Evolutionary conservation across 1,139 yeast genomes (phyloP).

Genomic region (Pichia sp.): DNA sequence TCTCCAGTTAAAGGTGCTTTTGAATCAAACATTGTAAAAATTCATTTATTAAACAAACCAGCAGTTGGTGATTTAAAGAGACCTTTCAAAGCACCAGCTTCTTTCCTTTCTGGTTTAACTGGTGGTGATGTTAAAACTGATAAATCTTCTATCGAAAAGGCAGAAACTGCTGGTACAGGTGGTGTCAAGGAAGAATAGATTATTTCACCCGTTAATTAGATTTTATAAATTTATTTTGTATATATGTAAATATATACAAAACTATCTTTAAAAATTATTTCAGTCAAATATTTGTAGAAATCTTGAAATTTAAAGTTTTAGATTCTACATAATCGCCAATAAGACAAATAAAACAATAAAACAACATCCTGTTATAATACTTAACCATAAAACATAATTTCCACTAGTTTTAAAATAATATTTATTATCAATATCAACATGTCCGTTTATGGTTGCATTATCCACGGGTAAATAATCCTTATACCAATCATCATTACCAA

Average conservation of each 20-base stretch:
- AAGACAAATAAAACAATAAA: slow-evolving; percentile 41
- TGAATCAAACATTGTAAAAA: slow-evolving; percentile 87
- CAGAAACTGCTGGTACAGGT: slow-evolving; percentile 82
- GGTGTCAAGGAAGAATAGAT: slow-evolving; percentile 82
- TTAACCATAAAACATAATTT: slow-evolving; percentile 40
- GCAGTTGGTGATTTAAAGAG: slow-evolving; percentile 92
- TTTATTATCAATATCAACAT: slow-evolving; percentile 20
- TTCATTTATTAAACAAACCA: slow-evolving; percentile 78
- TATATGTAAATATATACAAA: background rate
- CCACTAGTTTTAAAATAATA: slow-evolving; percentile 46
- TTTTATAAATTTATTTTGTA: background rate
- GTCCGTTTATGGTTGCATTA: slow-evolving; percentile 15
- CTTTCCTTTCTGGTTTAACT: slow-evolving; percentile 63
- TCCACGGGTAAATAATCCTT: slow-evolving; percentile 8
- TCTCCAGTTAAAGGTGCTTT: slow-evolving; percentile 85
- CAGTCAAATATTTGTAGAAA: background rate
- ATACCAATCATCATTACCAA: slow-evolving; percentile 22
- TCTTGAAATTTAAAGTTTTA: background rate
- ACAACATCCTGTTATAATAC: slow-evolving; percentile 40
- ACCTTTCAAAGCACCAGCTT: slow-evolving; percentile 87
- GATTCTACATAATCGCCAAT: slow-evolving; percentile 34
- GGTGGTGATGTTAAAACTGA: slow-evolving; percentile 64
- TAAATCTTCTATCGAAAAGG: slow-evolving; percentile 77
- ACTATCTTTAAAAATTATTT: too few species aligned
- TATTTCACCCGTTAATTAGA: background rate